These are phyloP conservation scores for Sambucus nigra DNA, from an alignment of 129 eudicot species.

Conservation along the genomic window DNA sequence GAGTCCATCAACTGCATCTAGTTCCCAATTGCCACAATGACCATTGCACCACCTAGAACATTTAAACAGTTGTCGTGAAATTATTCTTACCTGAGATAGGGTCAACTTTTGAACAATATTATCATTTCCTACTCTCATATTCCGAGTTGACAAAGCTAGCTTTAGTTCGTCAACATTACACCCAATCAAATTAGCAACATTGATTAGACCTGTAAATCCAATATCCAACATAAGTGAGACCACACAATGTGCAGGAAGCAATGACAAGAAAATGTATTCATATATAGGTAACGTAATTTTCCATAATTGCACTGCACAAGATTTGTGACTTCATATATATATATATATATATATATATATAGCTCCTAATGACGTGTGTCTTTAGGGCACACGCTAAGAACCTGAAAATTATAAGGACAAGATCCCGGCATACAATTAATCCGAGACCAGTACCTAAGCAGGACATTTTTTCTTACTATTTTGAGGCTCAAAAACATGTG, in stretches of 20 bases:
- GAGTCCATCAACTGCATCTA: background rate
- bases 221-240: background rate
- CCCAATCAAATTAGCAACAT: constrained; percentile 67
- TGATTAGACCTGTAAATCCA: constrained; percentile 40
- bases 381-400: no score
- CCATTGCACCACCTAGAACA: background rate
- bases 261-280: background rate
- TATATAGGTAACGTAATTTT: background rate
- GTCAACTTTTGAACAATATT: constrained; percentile 72
- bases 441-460: no score
- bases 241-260: background rate
- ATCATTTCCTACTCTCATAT: constrained; percentile 75
- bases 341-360: background rate
- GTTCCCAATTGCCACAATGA: background rate
- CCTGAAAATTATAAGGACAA: no score
- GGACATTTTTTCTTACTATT: no score
- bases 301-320: background rate
- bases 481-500: no score
- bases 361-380: no score
- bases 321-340: background rate
- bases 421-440: no score
- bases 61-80: background rate
- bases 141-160: constrained; percentile 75
- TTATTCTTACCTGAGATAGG: constrained; percentile 56
- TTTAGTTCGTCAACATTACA: constrained; percentile 51